A percentile compares a stretch with the other conserved stretches of the same genome.
Evolutionary conservation across 371 early-diverging fungal genomes (phyloP).

Genomic region (Rhizopus stolonifer): DNA sequence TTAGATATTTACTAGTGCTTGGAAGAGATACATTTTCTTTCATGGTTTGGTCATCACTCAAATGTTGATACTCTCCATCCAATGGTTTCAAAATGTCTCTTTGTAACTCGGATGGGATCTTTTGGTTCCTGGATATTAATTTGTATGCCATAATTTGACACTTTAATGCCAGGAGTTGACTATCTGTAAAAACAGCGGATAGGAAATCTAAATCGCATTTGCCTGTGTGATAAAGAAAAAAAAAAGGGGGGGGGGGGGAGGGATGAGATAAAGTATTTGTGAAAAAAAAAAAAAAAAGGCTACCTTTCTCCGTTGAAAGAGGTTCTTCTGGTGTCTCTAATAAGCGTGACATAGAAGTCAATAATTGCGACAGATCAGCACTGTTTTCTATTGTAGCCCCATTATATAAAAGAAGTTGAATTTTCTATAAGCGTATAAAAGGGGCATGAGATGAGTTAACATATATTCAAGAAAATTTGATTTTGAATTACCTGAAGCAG

Average conservation of each 20-base stretch:
- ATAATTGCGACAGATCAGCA: background rate
- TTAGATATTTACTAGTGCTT: too few species aligned
- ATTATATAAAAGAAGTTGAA: background rate
- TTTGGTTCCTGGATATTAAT: slow-evolving; percentile 68
- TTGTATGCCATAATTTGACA: slow-evolving; percentile 78
- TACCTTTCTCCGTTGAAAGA: background rate
- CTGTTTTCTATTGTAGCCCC: slow-evolving; percentile 2
- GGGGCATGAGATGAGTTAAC: too few species aligned
- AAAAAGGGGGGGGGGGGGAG: too few species aligned
- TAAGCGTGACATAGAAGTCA: background rate
- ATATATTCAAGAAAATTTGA: too few species aligned
- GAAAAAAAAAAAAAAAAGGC: background rate
- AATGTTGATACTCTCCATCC: background rate
- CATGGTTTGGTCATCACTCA: too few species aligned
- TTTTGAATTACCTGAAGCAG: background rate
- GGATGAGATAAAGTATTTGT: too few species aligned
- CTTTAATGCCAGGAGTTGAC: slow-evolving; percentile 65
- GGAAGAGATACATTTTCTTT: too few species aligned
- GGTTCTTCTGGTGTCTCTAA: background rate
- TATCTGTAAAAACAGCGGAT: slow-evolving; percentile 44
- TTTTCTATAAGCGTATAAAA: background rate
- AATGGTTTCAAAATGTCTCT: slow-evolving; percentile 59
- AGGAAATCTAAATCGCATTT: background rate
- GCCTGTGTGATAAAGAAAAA: too few species aligned
- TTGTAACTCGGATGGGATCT: slow-evolving; percentile 70